phyloP scores from a whole-genome alignment of 805 yeast genomes.

The Lipomyces yamanashiensis region DNA sequence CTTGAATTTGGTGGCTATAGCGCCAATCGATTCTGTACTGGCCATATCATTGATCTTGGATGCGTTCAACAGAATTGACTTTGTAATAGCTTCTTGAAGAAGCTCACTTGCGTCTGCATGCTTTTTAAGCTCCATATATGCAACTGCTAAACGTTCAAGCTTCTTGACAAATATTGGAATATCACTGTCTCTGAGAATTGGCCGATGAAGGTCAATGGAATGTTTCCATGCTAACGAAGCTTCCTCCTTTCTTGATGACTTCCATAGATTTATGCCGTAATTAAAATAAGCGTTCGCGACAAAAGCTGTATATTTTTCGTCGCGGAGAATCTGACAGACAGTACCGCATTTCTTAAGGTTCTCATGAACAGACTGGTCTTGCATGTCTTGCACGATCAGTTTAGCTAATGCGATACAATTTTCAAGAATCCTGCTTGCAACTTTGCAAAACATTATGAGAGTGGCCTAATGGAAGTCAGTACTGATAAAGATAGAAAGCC shows the following conservation, averaged over 20 bases:
- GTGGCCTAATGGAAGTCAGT: neutral
- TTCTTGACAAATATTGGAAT: conserved; percentile 13
- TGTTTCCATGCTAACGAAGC: conserved; percentile 26
- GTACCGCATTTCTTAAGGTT: conserved; percentile 10
- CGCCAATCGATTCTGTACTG: neutral
- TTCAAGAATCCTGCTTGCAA: conserved; percentile 24
- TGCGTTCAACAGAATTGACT: neutral
- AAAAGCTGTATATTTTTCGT: conserved; percentile 10
- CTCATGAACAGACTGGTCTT: neutral
- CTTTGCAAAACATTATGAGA: conserved; percentile 18
- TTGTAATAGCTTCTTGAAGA: conserved; percentile 4
- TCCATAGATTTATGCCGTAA: conserved; percentile 26
- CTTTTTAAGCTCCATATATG: conserved; percentile 16
- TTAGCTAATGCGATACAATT: conserved; percentile 20
- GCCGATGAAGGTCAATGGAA: conserved; percentile 18
- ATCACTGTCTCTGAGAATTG: neutral
- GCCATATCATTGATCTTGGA: neutral
- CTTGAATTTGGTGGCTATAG: conserved; percentile 2
- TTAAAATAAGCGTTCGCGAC: conserved; percentile 26
- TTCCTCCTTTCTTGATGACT: conserved; percentile 6
- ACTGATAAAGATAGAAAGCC: too few species aligned
- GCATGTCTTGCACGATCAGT: neutral
- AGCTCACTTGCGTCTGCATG: conserved; percentile 6
- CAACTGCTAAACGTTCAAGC: conserved; percentile 29
- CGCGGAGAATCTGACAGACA: conserved; percentile 13